phyloP scores from a whole-genome alignment of 805 yeast species.

The Candida corydali region DNA sequence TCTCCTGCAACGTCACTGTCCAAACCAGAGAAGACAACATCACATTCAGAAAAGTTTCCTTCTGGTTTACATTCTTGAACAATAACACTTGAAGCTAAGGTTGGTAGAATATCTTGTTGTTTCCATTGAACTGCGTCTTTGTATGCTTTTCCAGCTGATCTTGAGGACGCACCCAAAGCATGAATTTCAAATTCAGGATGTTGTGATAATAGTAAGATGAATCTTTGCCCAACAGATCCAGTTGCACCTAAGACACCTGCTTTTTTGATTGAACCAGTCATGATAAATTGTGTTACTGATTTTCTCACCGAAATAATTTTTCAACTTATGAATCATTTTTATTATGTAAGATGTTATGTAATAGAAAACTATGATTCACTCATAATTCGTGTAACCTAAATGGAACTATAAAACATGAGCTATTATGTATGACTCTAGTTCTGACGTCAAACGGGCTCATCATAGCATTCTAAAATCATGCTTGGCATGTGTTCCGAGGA shows the following conservation, averaged over 20 bases:
- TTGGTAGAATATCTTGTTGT: constrained; percentile 82
- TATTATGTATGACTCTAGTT: too few species aligned
- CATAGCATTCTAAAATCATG: too few species aligned
- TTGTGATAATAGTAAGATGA: constrained; percentile 73
- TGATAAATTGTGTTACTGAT: too few species aligned
- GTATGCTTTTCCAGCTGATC: constrained; percentile 91
- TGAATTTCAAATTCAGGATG: constrained; percentile 88
- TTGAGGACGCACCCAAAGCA: constrained; percentile 85
- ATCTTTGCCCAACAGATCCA: constrained; percentile 96
- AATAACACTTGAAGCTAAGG: constrained; percentile 51
- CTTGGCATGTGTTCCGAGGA: too few species aligned
- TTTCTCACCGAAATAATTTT: too few species aligned
- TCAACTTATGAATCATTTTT: constrained; percentile 2
- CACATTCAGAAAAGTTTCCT: constrained; percentile 77
- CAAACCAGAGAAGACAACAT: constrained; percentile 89
- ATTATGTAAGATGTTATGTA: not conserved
- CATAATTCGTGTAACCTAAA: too few species aligned
- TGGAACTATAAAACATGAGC: too few species aligned
- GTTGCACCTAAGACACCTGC: constrained; percentile 97
- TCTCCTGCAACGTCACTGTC: constrained; percentile 93
- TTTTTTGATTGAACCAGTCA: constrained; percentile 32
- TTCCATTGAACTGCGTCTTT: constrained; percentile 89
- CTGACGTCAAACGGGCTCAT: too few species aligned
- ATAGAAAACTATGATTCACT: too few species aligned
- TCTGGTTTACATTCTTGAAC: constrained; percentile 78